phyloP scores from a whole-genome alignment of 169 alveolate genomes.

The Plasmodium knowlesi region DNA sequence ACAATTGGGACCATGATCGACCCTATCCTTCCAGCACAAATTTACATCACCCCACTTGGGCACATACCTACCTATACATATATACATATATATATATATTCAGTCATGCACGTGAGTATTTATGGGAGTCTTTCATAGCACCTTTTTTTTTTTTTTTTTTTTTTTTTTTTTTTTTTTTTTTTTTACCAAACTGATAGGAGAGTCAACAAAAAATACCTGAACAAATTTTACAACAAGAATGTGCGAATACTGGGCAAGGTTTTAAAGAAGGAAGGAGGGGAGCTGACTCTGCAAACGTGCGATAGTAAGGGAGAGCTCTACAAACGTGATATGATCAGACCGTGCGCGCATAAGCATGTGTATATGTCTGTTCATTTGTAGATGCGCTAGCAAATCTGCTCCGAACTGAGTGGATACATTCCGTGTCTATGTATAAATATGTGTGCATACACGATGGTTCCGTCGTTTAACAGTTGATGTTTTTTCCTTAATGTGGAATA shows the following conservation, averaged over 20 bases:
- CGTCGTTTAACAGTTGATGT: not conserved
- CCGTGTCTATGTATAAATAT: not conserved
- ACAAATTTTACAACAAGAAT: conserved; percentile 66
- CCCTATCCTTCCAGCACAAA: not conserved
- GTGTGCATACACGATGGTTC: not conserved
- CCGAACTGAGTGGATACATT: not conserved
- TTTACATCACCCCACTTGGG: not conserved
- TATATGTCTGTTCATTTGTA: not conserved
- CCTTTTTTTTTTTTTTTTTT: not conserved
- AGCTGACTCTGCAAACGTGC: conserved; percentile 31
- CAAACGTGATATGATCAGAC: not conserved
- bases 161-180: not conserved
- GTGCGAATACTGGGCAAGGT: conserved; percentile 71
- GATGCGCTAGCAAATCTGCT: not conserved
- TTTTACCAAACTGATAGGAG: conserved; percentile 25
- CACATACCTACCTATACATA: not conserved
- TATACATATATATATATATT: conserved; percentile 7
- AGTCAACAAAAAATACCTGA: conserved; percentile 55
- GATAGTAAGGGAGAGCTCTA: conserved; percentile 28
- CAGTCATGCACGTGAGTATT: not conserved
- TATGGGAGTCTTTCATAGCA: not conserved
- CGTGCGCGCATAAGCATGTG: not conserved
- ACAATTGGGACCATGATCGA: conserved; percentile 5
- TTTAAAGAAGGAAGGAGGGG: conserved; percentile 61
- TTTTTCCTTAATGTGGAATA: not conserved